Evolutionary conservation across 345 rosid genomes (phyloP), one percentile per base, ranked within the genome.

Genomic region (Salix arbutifolia): DNA sequence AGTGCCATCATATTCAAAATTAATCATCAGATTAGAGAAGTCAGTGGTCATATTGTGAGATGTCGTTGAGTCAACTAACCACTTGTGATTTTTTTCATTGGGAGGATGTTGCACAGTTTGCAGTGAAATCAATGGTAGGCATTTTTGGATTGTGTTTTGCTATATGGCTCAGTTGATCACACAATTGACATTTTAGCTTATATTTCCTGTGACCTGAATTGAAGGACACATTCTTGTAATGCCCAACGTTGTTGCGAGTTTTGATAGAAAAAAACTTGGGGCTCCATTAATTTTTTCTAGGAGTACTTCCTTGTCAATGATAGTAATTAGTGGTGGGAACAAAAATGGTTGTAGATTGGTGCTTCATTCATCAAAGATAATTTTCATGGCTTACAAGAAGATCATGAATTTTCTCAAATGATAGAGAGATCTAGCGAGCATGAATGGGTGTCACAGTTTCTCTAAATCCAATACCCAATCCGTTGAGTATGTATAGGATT

Each of bases 381-480:
- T 0, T 52, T 2, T 52, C 23, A 19, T 19, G 4, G 2, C 23
- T 0, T 0, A 52, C 10, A 18, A 52, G 1, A 52, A 52, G 23
- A 6, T 52, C 58, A 6, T 19, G 58, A 2, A 52, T 1, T 0
- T 52, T n/a, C 3, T 52, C 0, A 2, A 52, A 52, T 7, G 7
- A 2, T 0, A 19, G 1, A 19, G 23, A 6, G 3, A 9, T 6
- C 2, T 19, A 3, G 0, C 11, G 0, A 6, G 4, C 10, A 2
- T 0, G 9, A 6, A 52, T 52, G n/a, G 23, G 9, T 52, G 4
- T 0, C 0, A 0, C 0, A 52, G 6, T 19, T 19, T 52, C 23
- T 19, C 10, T 6, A 1, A 52, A 52, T 0, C 7, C 10, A 5
- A 3, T 2, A 1, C 58, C 23, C 1, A 52, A 19, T 52, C 23